Evolutionary conservation across 164 flowering plant species (phyloP).

Genomic region (Piper betle): DNA sequence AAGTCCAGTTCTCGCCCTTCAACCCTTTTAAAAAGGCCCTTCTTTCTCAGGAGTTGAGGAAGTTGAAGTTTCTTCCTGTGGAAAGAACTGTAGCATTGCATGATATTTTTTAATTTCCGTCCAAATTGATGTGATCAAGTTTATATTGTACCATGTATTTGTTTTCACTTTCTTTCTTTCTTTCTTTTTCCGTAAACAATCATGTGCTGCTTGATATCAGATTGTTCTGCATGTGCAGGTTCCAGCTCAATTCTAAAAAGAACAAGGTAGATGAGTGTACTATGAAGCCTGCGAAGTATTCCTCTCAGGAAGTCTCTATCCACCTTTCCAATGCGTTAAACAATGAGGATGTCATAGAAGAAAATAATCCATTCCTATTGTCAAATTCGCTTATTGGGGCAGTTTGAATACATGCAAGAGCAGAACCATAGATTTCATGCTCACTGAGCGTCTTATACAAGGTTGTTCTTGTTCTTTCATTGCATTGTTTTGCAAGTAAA

Average conservation of each 20-base stretch:
- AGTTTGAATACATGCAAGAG: constrained; percentile 62
- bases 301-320: constrained; percentile 20
- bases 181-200: no score
- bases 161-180: no score
- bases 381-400: constrained; percentile 80
- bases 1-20: no score
- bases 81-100: no score
- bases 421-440: constrained; percentile 43
- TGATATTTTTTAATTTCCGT: no score
- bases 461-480: constrained; percentile 31
- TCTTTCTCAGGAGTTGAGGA: no score
- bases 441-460: constrained; percentile 45
- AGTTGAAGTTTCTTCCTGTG: no score
- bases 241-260: constrained; percentile 60
- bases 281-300: constrained; percentile 27
- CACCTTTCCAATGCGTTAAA: constrained; percentile 26
- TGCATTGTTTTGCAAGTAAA: neutral
- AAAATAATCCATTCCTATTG: constrained; percentile 24
- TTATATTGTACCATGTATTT: no score
- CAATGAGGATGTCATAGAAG: constrained; percentile 56
- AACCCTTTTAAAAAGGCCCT: no score
- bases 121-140: no score
- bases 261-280: constrained; percentile 41
- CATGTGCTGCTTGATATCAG: neutral
- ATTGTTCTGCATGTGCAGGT: constrained; percentile 25